Percentiles rank a stretch among this genome's conserved stretches.
Conservation (phyloP, 306 rosid species). For the Quercus variabilis region DNA sequence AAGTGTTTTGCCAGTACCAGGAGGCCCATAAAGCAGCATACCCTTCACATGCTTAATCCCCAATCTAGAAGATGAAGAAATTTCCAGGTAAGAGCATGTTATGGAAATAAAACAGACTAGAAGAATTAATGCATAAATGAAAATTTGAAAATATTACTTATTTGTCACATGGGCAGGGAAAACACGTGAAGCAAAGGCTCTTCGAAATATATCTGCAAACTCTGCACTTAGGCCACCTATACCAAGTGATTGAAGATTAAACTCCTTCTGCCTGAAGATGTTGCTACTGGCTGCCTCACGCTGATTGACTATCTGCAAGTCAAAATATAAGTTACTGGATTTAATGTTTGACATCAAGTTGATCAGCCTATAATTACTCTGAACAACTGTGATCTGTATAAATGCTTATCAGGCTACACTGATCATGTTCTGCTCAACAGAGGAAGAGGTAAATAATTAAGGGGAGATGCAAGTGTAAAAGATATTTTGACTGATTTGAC, state of each 20-base stretch:
- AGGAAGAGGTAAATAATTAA: not conserved
- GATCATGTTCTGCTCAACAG: no score
- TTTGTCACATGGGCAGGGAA: slow-evolving; percentile 93
- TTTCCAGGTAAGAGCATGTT: slow-evolving; percentile 29
- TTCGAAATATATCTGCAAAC: slow-evolving; percentile 95
- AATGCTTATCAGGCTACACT: slow-evolving; percentile 11
- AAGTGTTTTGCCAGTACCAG: slow-evolving; percentile 99
- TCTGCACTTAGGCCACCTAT: slow-evolving; percentile 94
- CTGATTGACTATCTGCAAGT: slow-evolving; percentile 78
- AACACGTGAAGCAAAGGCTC: slow-evolving; percentile 99
- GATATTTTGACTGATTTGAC: not conserved
- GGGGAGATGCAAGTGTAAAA: not conserved
- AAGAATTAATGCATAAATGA: slow-evolving; percentile 14
- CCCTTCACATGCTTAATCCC: slow-evolving; percentile 99
- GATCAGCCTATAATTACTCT: not conserved
- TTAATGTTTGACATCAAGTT: not conserved
- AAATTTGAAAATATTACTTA: slow-evolving; percentile 51
- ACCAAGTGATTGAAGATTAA: slow-evolving; percentile 88
- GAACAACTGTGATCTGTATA: slow-evolving; percentile 1
- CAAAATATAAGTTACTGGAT: slow-evolving; percentile 16
- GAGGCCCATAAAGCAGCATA: slow-evolving; percentile 96
- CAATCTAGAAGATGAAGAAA: slow-evolving; percentile 60
- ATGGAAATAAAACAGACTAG: slow-evolving; percentile 11
- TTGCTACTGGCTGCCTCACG: slow-evolving; percentile 89
- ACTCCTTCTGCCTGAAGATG: slow-evolving; percentile 89